Evolutionary conservation across 257 asterid species (phyloP), one percentile per base, ranked within the genome.

Genomic region (Ehretia macrophylla): DNA sequence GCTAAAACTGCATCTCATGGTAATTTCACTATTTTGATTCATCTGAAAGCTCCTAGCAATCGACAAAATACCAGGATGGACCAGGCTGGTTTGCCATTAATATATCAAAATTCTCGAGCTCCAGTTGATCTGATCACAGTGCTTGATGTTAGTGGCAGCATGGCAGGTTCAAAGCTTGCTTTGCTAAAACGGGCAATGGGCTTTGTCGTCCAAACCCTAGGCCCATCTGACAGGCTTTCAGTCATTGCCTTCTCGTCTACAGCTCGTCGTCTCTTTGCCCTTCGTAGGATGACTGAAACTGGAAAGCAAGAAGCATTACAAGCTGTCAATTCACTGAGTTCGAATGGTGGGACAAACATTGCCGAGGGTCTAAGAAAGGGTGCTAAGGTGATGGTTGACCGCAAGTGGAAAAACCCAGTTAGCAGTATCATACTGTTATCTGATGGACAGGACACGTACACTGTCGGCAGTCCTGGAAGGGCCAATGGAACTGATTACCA

Each of bases 101-200:
- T 22, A 5, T 59, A 70, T 60, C 81, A 74, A 58, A 71, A 65
- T 58, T 66, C 87, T 58, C 93, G 95, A 21, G 90, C 90, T 47
- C 90, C 94, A 0, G 78, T 92, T 47, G 99, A 92, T 74, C 90
- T 92, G 5, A 89, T 88, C 50, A 81, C 99, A 0, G 85, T 92
- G 37, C 88, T 92, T 69, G 99, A 92, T 77, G 87, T 88, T 50
- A 92, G 99, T 71, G 99, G 99, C 23, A 92, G 99, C 79, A 92
- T 92, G 99, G 84, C 96, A 3, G 99, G 99, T 52, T 84, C 94
- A 48, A 92, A 92, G 80, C 87, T 92, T 1, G 96, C 97, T 0
- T 66, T 92, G 71, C 84, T 92, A 1, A 92, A 92, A 74, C 83
- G 82, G 48, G 99, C 99, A 9, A 84, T 92, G 97, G 97, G 97